Evolutionary conservation across 176 grass and related monocot species (phyloP), one percentile per base, ranked within the genome.

Genomic region (Hordeum marinum): DNA sequence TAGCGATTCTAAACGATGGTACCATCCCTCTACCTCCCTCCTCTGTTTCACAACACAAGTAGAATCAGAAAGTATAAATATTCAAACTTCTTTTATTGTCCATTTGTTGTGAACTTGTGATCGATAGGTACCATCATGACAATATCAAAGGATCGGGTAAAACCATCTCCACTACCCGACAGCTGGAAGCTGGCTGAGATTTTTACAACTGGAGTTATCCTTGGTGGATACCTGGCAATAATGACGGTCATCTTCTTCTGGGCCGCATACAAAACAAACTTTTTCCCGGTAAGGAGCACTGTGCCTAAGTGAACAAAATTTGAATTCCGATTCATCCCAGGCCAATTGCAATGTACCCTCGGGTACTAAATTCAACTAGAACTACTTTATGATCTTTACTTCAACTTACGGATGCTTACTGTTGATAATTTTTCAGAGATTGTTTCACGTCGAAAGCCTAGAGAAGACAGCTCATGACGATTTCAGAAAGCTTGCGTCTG

Each of bases 201-300:
- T 80, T 92, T 94, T 37, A 75, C 92, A 40, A 94, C 92, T 69
- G 92, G 93, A 58, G 21, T 94, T 67, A 67, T 92, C n/a, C 89
- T 94, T 76, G 92, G 92, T 83, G 85, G 89, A 41, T 94, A 94
- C 57, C 72, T 92, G 39, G 92, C 92, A 36, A 67, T 94, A 78
- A 94, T 94, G 92, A 94, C 90, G 0, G 92, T 94, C 36, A 91
- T 94, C 36, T 94, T 94, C 81, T 94, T 94, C 84, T 94, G 87
- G 89, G 84, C 84, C 82, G 90, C 90, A 31, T 90, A 92, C 45
- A 85, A 95, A 46, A 95, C 93, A 23, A 1, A 95, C 72, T 94
- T 94, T 75, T 94, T 90, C 70, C 92, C 92, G 57, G 92, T 94
- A 88, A 60, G 62, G 5, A n/a, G 18, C 45, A 66, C 34, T 75